Base-by-base conservation (phyloP, 2,329 filamentous ascomycete species). In the Basipetospora chlamydospora region DNA sequence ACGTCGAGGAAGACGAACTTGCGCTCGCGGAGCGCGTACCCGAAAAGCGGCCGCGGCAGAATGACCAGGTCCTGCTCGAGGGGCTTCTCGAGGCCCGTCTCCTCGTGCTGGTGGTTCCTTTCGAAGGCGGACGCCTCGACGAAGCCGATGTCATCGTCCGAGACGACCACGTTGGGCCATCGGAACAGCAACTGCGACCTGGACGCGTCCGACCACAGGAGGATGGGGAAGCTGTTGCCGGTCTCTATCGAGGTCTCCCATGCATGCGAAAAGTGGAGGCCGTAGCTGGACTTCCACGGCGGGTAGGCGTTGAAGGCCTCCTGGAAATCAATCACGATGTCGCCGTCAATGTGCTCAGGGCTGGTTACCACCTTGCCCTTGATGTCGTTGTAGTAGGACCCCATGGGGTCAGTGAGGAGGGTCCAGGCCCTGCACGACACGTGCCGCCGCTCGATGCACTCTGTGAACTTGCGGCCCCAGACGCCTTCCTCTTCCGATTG, bases 361-460 rank as follows among this genome's bases (percentile, higher is more conserved):
- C 82, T 73, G 7, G 83, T 74, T 57, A 92, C 86, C 28, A 80
- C 81, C 3, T 74, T 74, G 0, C 83, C 75, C 49, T 94, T 61
- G 57, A 0, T 86, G 20, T 94, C 66, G 85, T 94, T n/a, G n/a
- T n/a, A n/a, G 93, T 42, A 93, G 70, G 20, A 86, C 76, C 15
- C 85, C 81, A 43, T 86, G 83, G 53, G 93, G 79, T 49, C 84
- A 84, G 55, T 92, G 77, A 53, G 85, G 87, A 85, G 93, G 0
- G 81, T 84, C 59, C 92, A 75, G 3, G 86, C 86, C 37, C 86
- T 77, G 53, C 87, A 82, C 48, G 73, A 76, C 45, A 76, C 79
- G 59, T 90, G 93, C 46, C 88, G 77, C 56, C 85, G 80, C 15
- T 85, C 84, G 42, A 77, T 71, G 13, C 93, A 66, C 1, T 71